Percentiles rank a stretch among this genome's conserved stretches.
Evolutionary conservation across 2,329 filamentous ascomycete species (phyloP).

Genomic region (Trichothecium roseum): DNA sequence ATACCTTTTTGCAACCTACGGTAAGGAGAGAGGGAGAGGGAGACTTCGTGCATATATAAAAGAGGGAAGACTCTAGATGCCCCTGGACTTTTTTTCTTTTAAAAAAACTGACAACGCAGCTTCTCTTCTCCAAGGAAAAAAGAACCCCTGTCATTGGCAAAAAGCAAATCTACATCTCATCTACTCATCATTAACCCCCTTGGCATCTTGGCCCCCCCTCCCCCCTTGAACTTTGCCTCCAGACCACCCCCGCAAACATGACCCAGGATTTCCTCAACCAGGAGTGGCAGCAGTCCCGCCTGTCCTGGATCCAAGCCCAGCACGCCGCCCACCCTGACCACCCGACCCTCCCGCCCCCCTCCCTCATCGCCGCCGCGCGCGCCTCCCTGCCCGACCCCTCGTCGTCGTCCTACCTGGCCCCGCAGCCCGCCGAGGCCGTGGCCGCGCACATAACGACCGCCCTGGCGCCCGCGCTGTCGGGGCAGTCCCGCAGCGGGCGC

Average conservation of each 20-base stretch:
- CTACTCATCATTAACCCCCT: too few relatives aligned
- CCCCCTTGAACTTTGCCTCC: too few relatives aligned
- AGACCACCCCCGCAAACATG: background rate
- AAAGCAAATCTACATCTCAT: too few relatives aligned
- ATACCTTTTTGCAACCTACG: too few relatives aligned
- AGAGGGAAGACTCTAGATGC: too few relatives aligned
- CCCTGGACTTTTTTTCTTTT: too few relatives aligned
- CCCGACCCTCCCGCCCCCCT: constrained; percentile 22
- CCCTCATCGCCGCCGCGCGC: constrained; percentile 24
- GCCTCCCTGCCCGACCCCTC: constrained; percentile 25
- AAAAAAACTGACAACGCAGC: too few relatives aligned
- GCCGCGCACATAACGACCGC: constrained; percentile 31
- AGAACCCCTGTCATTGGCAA: too few relatives aligned
- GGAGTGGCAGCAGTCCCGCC: constrained; percentile 12
- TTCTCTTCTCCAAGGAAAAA: too few relatives aligned
- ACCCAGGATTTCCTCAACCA: constrained; percentile 12
- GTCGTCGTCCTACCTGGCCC: constrained; percentile 18
- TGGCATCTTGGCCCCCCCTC: too few relatives aligned
- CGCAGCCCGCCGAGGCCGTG: constrained; percentile 16
- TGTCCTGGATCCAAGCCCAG: constrained; percentile 11
- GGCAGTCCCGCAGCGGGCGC: constrained; percentile 50
- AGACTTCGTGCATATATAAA: too few relatives aligned
- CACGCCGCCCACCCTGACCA: constrained; percentile 15
- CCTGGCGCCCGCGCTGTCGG: constrained; percentile 53
- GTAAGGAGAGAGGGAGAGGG: too few relatives aligned